Base-by-base conservation (phyloP, 176 grass and related monocot genomes). In the Microstegium vimineum region DNA sequence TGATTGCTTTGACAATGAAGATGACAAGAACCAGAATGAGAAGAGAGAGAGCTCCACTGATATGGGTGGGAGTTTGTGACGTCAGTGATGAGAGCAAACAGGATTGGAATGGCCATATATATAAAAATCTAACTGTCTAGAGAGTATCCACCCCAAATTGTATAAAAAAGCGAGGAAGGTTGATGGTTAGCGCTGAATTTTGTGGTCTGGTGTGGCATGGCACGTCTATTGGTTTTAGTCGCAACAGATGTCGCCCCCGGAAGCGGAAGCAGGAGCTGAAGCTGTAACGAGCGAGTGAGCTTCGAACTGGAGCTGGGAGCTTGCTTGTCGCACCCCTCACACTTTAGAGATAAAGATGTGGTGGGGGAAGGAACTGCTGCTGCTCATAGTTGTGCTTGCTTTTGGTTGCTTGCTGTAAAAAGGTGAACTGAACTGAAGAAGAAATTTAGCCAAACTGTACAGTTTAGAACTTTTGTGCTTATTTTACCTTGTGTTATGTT, bases 121-220 rank as follows among this genome's bases (percentile, higher is more conserved):
- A 27, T 71, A 43, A 30, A 57, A 66, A 68, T 78, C 78, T 86
- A 74, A 86, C 79, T 90, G 79, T 66, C 74, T 78, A 82, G 79
- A 82, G 34, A 78, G 79, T 73, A 51, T 74, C 79, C 77, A 51
- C 27, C 67, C 80, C 84, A 83, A 86, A 90, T 14, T 90, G 88
- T 90, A 90, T 83, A 90, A 62, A 90, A n/a, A 38, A 83, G 40
- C 12, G 84, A 86, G 84, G 62, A 89, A 76, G 87, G 75, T 81
- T 63, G 71, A 62, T 30, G 60, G 82, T 71, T 71, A 81, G 70
- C 51, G 23, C 76, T 52, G 60, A 60, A 82, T 41, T 90, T 45
- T 66, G 34, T 82, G 83, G 40, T 33, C 27, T 86, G 83, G 79
- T 51, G 88, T 86, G 80, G 83, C 78, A 78, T 82, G 83, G 79